A percentile compares a stretch with the other conserved stretches of the same genome.
These are phyloP conservation scores for Craterostigma plantagineum DNA, from an alignment of 257 asterid genomes.

Conservation along the genomic window DNA sequence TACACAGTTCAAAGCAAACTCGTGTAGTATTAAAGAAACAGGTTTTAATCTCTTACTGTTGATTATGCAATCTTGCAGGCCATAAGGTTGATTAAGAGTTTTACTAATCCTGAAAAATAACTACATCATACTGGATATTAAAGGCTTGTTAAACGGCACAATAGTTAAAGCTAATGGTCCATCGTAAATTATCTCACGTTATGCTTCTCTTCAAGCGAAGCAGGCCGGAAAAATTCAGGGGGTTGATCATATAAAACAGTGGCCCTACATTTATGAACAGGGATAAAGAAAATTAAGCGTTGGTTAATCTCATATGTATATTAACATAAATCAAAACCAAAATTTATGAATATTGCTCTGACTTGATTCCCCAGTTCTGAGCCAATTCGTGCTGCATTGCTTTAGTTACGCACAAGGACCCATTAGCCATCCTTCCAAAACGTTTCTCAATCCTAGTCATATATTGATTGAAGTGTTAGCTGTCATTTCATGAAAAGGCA, in stretches of 20 bases:
- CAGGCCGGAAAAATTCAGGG: constrained; percentile 81
- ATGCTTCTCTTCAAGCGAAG: constrained; percentile 67
- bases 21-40: constrained; percentile 1
- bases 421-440: constrained; percentile 75
- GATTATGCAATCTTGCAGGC: constrained; percentile 59
- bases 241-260: constrained; percentile 87
- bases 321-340: constrained; percentile 8
- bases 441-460: constrained; percentile 75
- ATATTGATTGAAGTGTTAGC: constrained; percentile 9
- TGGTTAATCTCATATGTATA: constrained; percentile 1
- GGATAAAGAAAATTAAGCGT: constrained; percentile 5
- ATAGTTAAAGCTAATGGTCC: constrained; percentile 9
- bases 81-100: constrained; percentile 37
- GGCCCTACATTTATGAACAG: constrained; percentile 34
- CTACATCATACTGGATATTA: constrained; percentile 26
- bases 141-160: constrained; percentile 12
- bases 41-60: constrained; percentile 29
- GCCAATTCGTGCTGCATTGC: constrained; percentile 98
- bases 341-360: constrained; percentile 9
- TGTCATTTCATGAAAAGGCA: constrained; percentile 8
- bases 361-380: constrained; percentile 88
- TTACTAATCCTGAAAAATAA: constrained; percentile 64
- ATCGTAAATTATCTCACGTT: constrained; percentile 32
- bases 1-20: constrained; percentile 7
- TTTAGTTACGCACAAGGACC: constrained; percentile 86